Conservation (phyloP, 2,329 filamentous ascomycete species). For the Cercospora brassicicola region DNA sequence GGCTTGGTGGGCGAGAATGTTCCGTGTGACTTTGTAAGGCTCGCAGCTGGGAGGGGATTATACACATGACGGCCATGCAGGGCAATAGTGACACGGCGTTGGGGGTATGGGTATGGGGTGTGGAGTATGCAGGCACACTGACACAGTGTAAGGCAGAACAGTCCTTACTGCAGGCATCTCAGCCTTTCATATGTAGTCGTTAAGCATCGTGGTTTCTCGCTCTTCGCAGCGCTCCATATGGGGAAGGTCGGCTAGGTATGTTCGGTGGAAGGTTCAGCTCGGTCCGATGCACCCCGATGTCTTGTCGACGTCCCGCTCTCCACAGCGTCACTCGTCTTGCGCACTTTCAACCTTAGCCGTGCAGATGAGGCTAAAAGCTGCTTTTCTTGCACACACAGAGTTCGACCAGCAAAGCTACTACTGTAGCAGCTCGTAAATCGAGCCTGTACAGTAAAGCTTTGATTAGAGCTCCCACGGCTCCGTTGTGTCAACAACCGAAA, state of each 20-base stretch:
- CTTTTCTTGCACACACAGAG: not conserved
- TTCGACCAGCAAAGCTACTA: not conserved
- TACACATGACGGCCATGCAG: slow-evolving; percentile 41
- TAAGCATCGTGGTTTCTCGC: not conserved
- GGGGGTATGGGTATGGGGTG: not conserved
- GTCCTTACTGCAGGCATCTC: not conserved
- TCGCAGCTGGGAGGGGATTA: slow-evolving; percentile 63
- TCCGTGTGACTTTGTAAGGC: slow-evolving; percentile 74
- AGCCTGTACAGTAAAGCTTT: not conserved
- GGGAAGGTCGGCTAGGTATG: not conserved
- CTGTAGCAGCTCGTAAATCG: not conserved
- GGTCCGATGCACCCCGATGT: not conserved
- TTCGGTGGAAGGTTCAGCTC: not conserved
- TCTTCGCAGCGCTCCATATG: not conserved
- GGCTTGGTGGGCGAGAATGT: slow-evolving; percentile 83
- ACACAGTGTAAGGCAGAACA: not conserved
- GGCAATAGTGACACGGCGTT: slow-evolving; percentile 3
- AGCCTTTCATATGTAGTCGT: not conserved
- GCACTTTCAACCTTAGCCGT: slow-evolving; percentile 7
- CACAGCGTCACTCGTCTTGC: not conserved
- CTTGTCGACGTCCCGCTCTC: too few relatives aligned
- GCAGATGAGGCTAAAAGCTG: slow-evolving; percentile 8
- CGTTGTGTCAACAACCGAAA: not conserved
- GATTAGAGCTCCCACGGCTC: not conserved
- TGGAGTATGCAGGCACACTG: not conserved